Evolutionary conservation across 1,284 basidiomycete genomes (phyloP).

Genomic region (Cryptococcus hybrid): DNA sequence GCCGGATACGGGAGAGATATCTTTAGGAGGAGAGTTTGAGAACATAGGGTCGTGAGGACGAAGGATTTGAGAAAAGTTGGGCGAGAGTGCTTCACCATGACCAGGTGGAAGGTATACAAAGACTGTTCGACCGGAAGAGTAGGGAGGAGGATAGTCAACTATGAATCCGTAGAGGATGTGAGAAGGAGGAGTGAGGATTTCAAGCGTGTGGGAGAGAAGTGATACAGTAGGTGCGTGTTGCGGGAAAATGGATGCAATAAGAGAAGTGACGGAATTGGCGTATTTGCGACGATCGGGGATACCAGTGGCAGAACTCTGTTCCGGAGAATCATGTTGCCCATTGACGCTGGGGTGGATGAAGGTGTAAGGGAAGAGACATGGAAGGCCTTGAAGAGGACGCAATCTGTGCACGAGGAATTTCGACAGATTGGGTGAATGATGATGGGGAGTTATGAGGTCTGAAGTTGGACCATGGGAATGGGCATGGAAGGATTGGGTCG

Average conservation of each 20-base stretch:
- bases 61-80: slow-evolving; percentile 44
- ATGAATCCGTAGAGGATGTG: slow-evolving; percentile 42
- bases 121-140: slow-evolving; percentile 29
- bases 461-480: slow-evolving; percentile 7
- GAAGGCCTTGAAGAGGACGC: slow-evolving; percentile 1
- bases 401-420: slow-evolving; percentile 8
- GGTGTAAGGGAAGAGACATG: slow-evolving; percentile 21
- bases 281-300: neutral
- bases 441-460: slow-evolving; percentile 25
- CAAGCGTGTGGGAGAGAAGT: slow-evolving; percentile 29
- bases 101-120: slow-evolving; percentile 42
- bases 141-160: slow-evolving; percentile 24
- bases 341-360: slow-evolving; percentile 11
- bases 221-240: slow-evolving; percentile 32
- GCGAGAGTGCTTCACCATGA: slow-evolving; percentile 27
- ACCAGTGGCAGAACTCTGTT: neutral
- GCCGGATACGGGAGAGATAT: neutral
- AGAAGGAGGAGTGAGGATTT: slow-evolving; percentile 45
- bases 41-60: slow-evolving; percentile 38
- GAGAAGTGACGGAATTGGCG: slow-evolving; percentile 25
- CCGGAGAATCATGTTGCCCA: neutral
- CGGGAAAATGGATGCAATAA: slow-evolving; percentile 44
- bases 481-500: slow-evolving; percentile 4
- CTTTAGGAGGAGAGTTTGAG: slow-evolving; percentile 6
- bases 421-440: slow-evolving; percentile 16